phyloP scores from a whole-genome alignment of 108 stramenopile genomes.

The Thalassiosira profunda region DNA sequence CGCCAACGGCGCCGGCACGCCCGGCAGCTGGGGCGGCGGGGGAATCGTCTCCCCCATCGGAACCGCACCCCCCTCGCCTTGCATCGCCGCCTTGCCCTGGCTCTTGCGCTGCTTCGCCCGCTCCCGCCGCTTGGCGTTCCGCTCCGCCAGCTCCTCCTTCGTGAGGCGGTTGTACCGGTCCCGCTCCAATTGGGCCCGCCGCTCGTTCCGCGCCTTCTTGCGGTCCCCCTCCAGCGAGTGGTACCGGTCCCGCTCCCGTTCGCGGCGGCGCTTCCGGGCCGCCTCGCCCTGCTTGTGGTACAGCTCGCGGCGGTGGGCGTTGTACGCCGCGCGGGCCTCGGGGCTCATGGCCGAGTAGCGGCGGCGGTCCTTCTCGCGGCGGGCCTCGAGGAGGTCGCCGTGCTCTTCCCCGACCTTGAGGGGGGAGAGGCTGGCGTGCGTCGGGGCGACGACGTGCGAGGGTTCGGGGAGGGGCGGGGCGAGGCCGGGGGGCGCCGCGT shows the following conservation, averaged over 20 bases:
- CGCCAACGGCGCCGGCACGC: too few relatives aligned
- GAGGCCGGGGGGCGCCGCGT: background rate
- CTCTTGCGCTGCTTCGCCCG: slow-evolving; percentile 65
- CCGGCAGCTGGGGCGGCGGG: too few relatives aligned
- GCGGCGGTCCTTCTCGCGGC: slow-evolving; percentile 84
- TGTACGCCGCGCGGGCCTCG: slow-evolving; percentile 80
- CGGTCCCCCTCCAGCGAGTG: slow-evolving; percentile 59
- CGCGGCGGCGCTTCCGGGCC: slow-evolving; percentile 70
- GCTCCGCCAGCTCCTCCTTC: slow-evolving; percentile 67
- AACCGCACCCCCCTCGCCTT: too few relatives aligned
- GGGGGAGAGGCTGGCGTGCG: too few relatives aligned
- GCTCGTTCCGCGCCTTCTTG: slow-evolving; percentile 72
- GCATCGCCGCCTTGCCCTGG: background rate
- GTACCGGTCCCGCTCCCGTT: slow-evolving; percentile 78
- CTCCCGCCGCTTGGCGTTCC: slow-evolving; percentile 79
- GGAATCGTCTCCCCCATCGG: too few relatives aligned
- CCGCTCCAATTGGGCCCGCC: slow-evolving; percentile 81
- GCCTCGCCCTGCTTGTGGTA: slow-evolving; percentile 83
- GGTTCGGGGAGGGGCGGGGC: background rate
- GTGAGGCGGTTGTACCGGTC: slow-evolving; percentile 80
- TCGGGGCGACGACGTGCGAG: slow-evolving; percentile 6
- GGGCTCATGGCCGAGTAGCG: slow-evolving; percentile 84
- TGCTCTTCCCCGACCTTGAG: slow-evolving; percentile 53
- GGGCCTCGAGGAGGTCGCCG: slow-evolving; percentile 70
- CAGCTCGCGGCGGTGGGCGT: slow-evolving; percentile 82